Conservation (phyloP, 345 rosid species). For the Lepidium africanum region DNA sequence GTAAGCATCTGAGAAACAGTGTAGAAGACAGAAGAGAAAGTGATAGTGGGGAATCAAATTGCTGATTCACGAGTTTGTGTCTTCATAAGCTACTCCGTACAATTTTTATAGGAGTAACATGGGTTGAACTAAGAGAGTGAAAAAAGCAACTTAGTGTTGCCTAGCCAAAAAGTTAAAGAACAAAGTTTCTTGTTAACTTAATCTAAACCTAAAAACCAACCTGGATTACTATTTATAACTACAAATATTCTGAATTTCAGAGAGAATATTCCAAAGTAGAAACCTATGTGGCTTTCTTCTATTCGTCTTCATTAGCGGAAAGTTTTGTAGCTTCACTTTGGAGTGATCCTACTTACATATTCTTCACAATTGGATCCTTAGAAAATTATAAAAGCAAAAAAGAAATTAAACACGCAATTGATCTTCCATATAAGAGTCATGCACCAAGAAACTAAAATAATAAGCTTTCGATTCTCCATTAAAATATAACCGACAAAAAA, state of each 20-base stretch:
- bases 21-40: slow-evolving; percentile 7
- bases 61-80: slow-evolving; percentile 27
- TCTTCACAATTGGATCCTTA: background rate
- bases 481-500: too few species aligned
- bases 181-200: slow-evolving; percentile 20
- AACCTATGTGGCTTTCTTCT: slow-evolving; percentile 11
- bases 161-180: slow-evolving; percentile 22
- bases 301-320: slow-evolving; percentile 3
- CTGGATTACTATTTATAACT: slow-evolving; percentile 24
- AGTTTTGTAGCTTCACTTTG: background rate
- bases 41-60: slow-evolving; percentile 29
- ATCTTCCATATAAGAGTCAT: background rate
- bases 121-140: slow-evolving; percentile 18
- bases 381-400: background rate
- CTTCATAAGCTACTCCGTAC: slow-evolving; percentile 31
- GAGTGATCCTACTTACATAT: background rate
- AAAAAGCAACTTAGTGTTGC: slow-evolving; percentile 29
- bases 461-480: too few species aligned
- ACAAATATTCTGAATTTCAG: background rate
- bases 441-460: too few species aligned
- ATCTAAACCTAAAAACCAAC: slow-evolving; percentile 2
- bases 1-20: slow-evolving; percentile 26
- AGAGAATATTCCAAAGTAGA: slow-evolving; percentile 21
- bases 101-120: slow-evolving; percentile 23
- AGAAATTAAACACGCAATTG: background rate